Evolutionary conservation across 2,329 filamentous ascomycete genomes (phyloP), one percentile per base, ranked within the genome.

Genomic region (Beauveria brongniartii): DNA sequence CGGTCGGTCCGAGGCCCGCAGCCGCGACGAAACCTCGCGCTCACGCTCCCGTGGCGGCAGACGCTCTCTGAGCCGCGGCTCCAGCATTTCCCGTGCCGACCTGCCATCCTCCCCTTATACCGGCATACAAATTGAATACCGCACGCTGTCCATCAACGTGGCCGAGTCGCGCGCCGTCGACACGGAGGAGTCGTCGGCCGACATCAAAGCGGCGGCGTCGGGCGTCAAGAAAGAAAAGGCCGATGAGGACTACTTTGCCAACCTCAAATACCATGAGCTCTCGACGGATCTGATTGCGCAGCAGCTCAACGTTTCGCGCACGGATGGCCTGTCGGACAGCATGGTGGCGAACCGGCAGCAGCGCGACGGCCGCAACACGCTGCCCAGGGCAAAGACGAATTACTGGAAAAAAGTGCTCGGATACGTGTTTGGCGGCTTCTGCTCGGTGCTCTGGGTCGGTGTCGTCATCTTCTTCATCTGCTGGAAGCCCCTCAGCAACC

Each of bases 401-500:
- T 77, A 78, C 64, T 63, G 69, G 61, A 75, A 73, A 63, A 75
- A 76, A 63, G 68, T 77, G 1, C 65, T 77, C 8, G 63, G 66
- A 5, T 80, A 79, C 62, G 63, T 79, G 61, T 79, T 79, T 65
- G 77, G 77, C 41, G 77, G 77, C 50, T 79, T 79, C 67, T 78
- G 77, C 54, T 78, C 76, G 0, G 70, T 79, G 24, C 71, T 79
- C 14, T 79, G 76, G 77, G 65, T 78, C 41, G 77, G 75, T 20
- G 75, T 76, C 54, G 71, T 79, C 63, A 70, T 79, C 66, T 79
- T 79, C 71, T 79, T 79, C 64, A 66, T 80, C 63, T 79, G 76
- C 67, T 80, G 78, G 77, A 64, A 68, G 20, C 77, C 78, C n/a
- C 69, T 80, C 52, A 77, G 77, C 64, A 67, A 74, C 47, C 77